phyloP scores from a whole-genome alignment of 352 stramenopile species.

The Globisporangium paroecandrum region DNA sequence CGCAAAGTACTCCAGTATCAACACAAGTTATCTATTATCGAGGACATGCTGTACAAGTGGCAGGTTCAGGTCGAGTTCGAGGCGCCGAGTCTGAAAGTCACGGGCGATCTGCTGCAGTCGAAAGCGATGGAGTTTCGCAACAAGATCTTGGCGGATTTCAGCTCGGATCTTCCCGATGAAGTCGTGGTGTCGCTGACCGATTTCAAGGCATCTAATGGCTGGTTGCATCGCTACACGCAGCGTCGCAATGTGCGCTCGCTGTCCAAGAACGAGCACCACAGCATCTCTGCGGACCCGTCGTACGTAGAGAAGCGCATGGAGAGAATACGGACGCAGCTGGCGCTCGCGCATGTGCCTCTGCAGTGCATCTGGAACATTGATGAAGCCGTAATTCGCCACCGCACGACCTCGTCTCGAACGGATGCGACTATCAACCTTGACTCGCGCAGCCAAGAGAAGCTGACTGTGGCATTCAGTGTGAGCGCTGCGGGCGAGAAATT shows the following conservation, averaged over 20 bases:
- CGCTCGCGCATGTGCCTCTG: constrained; percentile 39
- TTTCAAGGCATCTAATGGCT: constrained; percentile 84
- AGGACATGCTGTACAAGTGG: constrained; percentile 86
- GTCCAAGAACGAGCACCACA: constrained; percentile 32
- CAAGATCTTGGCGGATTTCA: constrained; percentile 75
- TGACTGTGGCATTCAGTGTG: constrained; percentile 53
- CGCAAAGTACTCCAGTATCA: constrained; percentile 82
- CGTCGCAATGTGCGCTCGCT: constrained; percentile 64
- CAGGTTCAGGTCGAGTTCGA: constrained; percentile 77
- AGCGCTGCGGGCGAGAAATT: constrained; percentile 69
- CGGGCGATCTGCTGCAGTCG: constrained; percentile 67
- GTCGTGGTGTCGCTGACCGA: constrained; percentile 76
- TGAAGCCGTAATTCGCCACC: constrained; percentile 46
- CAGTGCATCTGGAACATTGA: constrained; percentile 75
- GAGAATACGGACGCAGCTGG: constrained; percentile 46
- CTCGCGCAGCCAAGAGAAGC: constrained; percentile 37
- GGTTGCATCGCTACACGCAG: constrained; percentile 77
- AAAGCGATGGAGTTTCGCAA: constrained; percentile 83
- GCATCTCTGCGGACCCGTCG: constrained; percentile 8
- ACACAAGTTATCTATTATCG: constrained; percentile 81
- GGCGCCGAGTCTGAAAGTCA: constrained; percentile 63
- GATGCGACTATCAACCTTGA: constrained; percentile 48
- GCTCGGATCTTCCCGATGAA: constrained; percentile 60
- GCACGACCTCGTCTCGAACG: constrained; percentile 34
- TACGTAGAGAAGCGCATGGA: constrained; percentile 39